Conservation (phyloP, 331 rosid genomes). For the Ulmus americana region DNA sequence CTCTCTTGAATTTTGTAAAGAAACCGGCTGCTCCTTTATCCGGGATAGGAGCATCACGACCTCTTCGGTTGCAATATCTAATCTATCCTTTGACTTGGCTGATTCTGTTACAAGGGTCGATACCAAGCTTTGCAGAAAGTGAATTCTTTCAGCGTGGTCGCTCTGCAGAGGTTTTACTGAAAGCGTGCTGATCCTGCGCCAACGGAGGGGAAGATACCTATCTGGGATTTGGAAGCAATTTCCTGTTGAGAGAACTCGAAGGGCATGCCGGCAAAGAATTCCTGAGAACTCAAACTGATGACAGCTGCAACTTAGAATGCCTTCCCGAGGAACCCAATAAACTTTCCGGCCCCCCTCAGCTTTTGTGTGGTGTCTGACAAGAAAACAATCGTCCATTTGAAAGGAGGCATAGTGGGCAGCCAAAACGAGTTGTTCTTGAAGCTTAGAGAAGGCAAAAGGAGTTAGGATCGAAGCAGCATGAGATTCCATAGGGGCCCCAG, state of each 20-base stretch:
- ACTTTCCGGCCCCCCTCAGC: constrained; percentile 80
- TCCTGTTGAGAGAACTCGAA: constrained; percentile 84
- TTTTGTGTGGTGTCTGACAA: constrained; percentile 95
- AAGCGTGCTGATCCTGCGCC: constrained; percentile 76
- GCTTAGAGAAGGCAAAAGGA: constrained; percentile 90
- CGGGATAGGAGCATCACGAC: constrained; percentile 64
- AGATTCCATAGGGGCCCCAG: constrained; percentile 99
- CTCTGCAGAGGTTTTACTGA: constrained; percentile 52
- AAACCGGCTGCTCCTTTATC: constrained; percentile 67
- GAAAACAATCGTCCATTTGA: constrained; percentile 78
- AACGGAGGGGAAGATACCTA: constrained; percentile 76
- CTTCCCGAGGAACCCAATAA: constrained; percentile 75
- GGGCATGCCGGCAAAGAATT: constrained; percentile 86
- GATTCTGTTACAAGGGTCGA: constrained; percentile 77
- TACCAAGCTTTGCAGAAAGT: constrained; percentile 64
- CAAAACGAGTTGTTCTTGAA: constrained; percentile 93
- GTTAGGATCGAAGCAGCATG: constrained; percentile 85
- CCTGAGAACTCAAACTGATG: constrained; percentile 92
- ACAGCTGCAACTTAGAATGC: constrained; percentile 88
- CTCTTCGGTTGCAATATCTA: constrained; percentile 77
- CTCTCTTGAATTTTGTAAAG: constrained; percentile 59
- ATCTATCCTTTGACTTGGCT: constrained; percentile 74
- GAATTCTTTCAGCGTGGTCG: constrained; percentile 65
- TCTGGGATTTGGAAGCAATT: constrained; percentile 96
- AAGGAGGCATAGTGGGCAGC: constrained; percentile 95